Evolutionary conservation across 2,329 filamentous ascomycete genomes (phyloP), one percentile per base, ranked within the genome.

Genomic region (Fusarium mangiferae): DNA sequence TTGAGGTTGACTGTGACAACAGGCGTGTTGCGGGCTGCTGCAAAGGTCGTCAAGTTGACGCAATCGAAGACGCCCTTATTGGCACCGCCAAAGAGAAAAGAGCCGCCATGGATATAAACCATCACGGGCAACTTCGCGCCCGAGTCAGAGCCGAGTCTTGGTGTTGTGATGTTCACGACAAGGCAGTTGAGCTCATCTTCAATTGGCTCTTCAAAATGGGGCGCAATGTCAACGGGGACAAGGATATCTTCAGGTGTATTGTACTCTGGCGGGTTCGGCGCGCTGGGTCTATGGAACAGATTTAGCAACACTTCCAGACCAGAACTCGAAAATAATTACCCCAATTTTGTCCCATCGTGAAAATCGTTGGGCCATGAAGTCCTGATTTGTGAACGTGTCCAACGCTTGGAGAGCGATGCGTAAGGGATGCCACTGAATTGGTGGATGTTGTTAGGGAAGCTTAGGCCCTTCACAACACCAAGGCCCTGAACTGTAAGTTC

Each of bases 401-500:
- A 74, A 14, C 71, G 69, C 17, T 74, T 74, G 6, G 58, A 14
- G n/a, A 74, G 55, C 7, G 28, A 41, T 26, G 61, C 71, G 6
- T 73, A 73, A 6, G 71, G 71, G 15, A 73, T 73, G 15, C 71
- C 71, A 26, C 42, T 63, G 58, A 63, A 73, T n/a, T 73, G 71
- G 11, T 54, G 52, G 20, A 73, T 61, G 8, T 48, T 56, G 9
- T 49, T 17, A 3, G 69, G 26, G 45, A 73, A 74, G 20, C 35
- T 56, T 8, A 74, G 36, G 3, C 71, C 71, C 30, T 70, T 36
- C 0, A 64, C 59, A 2, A 36, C 30, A 12, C 56, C 42, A 22
- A 59, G 33, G 6, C 41, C 42, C 24, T 38, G 24, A 28, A 59
- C 56, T 26, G 10, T 22, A 9, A 59, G 30, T 20, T 59, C 33